Evolutionary conservation across 2,329 filamentous ascomycete species (phyloP), one percentile per base, ranked within the genome.

Genomic region (Botrytis deweyae): DNA sequence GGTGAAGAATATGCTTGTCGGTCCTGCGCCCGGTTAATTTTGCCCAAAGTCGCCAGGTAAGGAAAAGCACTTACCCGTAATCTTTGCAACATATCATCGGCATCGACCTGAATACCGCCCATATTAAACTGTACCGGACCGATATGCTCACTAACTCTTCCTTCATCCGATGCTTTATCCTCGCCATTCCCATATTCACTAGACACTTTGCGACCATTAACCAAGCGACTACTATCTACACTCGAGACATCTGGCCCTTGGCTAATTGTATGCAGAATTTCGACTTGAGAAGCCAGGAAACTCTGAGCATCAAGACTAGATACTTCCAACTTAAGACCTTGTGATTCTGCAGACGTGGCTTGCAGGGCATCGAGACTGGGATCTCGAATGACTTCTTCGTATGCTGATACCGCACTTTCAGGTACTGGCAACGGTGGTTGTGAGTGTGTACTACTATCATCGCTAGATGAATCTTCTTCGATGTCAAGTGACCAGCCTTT

Each of bases 71-170:
- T 36, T 84, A 95, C 93, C 89, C 94, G 95, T 75, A 97, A 86
- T 78, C 92, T 89, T 82, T 94, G 92, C 74, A 97, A 84, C 92
- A 97, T 96, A 80, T 97, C 94, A 80, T 97, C 95, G 14, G 94
- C 94, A 83, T 98, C 94, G 44, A 97, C 93, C 81, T 97, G 94
- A 76, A 99, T 98, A 71, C 96, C 96, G 61, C 96, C 96, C 88
- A 99, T 96, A 82, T 99, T 99, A 85, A 98, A 98, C 81, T 97
- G 94, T 76, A 98, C 94, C 0, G 95, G 94, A 0, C 95, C 95
- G 79, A 97, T 97, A 79, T 97, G 94, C 80, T 95, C 93, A 74
- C 76, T 81, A 18, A 81, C 78, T 36, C 78, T 76, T 4, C 77
- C 78, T 70, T 79, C 79, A 46, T 80, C 79, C 33, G 42, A 73